Evolutionary conservation across 352 stramenopile species (phyloP).

Genomic region (Phytophthora europaea): DNA sequence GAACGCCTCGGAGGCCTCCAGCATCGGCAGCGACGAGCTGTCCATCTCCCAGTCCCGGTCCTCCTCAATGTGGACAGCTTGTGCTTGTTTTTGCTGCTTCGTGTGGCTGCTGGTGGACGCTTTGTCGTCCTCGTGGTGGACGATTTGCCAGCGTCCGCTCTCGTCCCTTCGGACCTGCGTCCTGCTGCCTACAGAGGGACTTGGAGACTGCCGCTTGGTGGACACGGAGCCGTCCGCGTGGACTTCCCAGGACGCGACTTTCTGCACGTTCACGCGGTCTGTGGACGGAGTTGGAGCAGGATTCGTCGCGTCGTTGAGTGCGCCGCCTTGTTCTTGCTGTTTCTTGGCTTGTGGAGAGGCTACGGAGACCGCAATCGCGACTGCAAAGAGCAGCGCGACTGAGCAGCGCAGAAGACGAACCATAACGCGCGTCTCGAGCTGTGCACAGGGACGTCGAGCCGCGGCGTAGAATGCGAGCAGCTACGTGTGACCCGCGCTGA

Average conservation of each 20-base stretch:
- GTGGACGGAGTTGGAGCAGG: conserved; percentile 11
- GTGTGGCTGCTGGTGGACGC: background rate
- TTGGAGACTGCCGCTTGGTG: conserved; percentile 9
- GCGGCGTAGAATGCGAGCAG: conserved; percentile 16
- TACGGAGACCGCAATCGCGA: conserved; percentile 8
- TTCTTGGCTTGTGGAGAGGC: conserved; percentile 20
- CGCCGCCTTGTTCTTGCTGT: conserved; percentile 8
- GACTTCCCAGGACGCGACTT: conserved; percentile 32
- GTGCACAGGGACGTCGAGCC: background rate
- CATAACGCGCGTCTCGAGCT: conserved; percentile 3
- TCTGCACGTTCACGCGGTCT: background rate
- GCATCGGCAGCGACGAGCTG: conserved; percentile 10
- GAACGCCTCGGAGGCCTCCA: conserved; percentile 59
- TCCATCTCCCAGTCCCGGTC: conserved; percentile 19
- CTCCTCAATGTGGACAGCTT: conserved; percentile 6
- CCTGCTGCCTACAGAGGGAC: conserved; percentile 8
- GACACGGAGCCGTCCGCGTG: conserved; percentile 32
- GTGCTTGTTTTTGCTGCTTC: background rate
- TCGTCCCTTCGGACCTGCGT: conserved; percentile 20
- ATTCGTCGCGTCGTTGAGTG: background rate
- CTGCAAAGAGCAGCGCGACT: conserved; percentile 10
- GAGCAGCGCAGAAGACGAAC: background rate
- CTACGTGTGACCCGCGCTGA: conserved; percentile 7
- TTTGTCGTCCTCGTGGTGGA: conserved; percentile 8
- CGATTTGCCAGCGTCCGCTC: conserved; percentile 21